These are phyloP conservation scores for Cystobasidium onofrii DNA, from an alignment of 768 basidiomycete species.

Conservation along the genomic window DNA sequence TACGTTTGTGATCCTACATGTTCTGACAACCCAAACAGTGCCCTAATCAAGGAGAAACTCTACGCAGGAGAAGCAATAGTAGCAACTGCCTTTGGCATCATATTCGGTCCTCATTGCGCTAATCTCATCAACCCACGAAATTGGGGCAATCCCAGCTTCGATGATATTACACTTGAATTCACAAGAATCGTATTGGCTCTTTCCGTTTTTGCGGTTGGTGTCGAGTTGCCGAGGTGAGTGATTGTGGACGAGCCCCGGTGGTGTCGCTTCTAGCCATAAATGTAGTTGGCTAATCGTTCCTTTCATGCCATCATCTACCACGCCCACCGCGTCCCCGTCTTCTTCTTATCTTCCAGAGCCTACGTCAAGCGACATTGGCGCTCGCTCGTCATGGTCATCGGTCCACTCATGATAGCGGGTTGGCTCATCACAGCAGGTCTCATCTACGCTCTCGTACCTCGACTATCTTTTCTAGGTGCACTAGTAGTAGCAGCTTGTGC, in stretches of 20 bases:
- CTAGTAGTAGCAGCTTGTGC: slow-evolving; percentile 69
- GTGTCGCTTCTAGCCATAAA: too few relatives aligned
- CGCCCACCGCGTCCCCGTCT: neutral
- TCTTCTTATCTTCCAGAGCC: slow-evolving; percentile 52
- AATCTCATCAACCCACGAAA: slow-evolving; percentile 41
- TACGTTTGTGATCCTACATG: too few relatives aligned
- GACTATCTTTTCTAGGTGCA: slow-evolving; percentile 76
- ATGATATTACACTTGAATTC: slow-evolving; percentile 80
- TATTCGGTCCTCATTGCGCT: slow-evolving; percentile 39
- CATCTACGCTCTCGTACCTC: slow-evolving; percentile 84
- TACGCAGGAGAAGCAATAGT: slow-evolving; percentile 88
- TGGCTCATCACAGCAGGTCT: slow-evolving; percentile 84
- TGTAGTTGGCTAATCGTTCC: too few relatives aligned
- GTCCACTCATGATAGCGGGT: slow-evolving; percentile 59
- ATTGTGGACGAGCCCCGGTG: too few relatives aligned
- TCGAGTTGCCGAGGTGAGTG: slow-evolving; percentile 67
- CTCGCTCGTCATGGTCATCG: slow-evolving; percentile 71
- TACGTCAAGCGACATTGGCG: slow-evolving; percentile 92
- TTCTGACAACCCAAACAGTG: too few relatives aligned
- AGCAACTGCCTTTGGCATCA: slow-evolving; percentile 36
- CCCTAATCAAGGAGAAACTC: slow-evolving; percentile 74
- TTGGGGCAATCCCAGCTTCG: slow-evolving; percentile 44
- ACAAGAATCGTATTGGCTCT: slow-evolving; percentile 89
- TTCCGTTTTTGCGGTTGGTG: slow-evolving; percentile 95
- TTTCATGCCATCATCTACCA: neutral